Evolutionary conservation across 2,329 filamentous ascomycete genomes (phyloP).

Genomic region (Neonectria faginata): DNA sequence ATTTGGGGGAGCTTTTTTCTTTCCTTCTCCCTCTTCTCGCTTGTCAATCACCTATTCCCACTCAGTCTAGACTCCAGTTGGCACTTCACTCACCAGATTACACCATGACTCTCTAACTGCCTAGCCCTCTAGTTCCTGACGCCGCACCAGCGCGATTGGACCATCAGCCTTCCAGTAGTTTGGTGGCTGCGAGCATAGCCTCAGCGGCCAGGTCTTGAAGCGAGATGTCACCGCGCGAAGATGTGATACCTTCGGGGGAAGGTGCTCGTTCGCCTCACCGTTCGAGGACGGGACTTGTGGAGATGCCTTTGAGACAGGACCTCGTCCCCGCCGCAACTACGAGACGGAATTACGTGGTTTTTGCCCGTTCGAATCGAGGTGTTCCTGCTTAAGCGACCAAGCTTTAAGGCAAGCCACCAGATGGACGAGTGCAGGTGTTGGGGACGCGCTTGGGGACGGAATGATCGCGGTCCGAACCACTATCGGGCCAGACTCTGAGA

Average conservation of each 20-base stretch:
- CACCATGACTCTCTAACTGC: conserved; percentile 26
- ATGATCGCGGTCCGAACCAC: conserved; percentile 14
- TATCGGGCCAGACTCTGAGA: conserved; percentile 12
- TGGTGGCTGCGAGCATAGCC: conserved; percentile 1
- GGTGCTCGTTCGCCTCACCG: neutral
- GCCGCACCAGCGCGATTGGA: conserved; percentile 14
- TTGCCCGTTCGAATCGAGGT: conserved; percentile 5
- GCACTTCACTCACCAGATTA: conserved; percentile 9
- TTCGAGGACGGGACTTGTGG: neutral
- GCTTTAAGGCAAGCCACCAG: conserved; percentile 35
- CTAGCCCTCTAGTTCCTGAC: conserved; percentile 5
- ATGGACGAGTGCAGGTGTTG: conserved; percentile 22
- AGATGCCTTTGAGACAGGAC: neutral
- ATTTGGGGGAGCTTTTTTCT: neutral
- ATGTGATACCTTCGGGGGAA: conserved; percentile 1
- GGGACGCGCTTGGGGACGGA: conserved; percentile 5
- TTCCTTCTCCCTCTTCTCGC: conserved; percentile 22
- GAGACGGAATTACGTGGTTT: neutral
- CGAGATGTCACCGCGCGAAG: conserved; percentile 6
- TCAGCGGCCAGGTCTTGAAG: conserved; percentile 1
- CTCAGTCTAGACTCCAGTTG: conserved; percentile 25
- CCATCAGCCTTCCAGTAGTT: neutral
- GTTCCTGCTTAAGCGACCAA: conserved; percentile 26
- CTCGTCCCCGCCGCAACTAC: neutral
- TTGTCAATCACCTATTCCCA: conserved; percentile 38